Evolutionary conservation across 176 grass and related monocot genomes (phyloP), one percentile per base, ranked within the genome.

Genomic region (Cenchrus americanus): DNA sequence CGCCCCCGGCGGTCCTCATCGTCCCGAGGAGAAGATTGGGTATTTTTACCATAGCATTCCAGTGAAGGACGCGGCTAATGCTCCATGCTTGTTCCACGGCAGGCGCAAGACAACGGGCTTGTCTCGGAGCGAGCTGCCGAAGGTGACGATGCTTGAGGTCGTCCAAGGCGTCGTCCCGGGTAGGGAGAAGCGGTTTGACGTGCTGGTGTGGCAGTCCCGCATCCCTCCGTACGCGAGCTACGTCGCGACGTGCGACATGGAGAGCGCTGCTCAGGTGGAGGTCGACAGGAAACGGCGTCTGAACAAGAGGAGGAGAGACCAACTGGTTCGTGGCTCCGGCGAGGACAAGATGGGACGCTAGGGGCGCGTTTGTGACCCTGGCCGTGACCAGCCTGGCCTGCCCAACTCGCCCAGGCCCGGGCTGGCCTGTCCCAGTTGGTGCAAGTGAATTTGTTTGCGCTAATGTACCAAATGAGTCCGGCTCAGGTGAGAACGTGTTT

Each of bases 201-300:
- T 73, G 69, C 80, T 83, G 7, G 12, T 73, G 43, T 83, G 69
- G 69, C 58, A 58, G 46, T 83, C 81, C 1, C 81, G 26, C 7
- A 64, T 83, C 1, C 81, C 81, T 2, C 81, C 81, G 11, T 83
- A 41, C 4, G 27, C 0, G 0, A 83, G 69, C 69, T 83, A 74
- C 69, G 27, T 64, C 11, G 34, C 7, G 7, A 83, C 69, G 42
- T 83, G 81, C 58, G 17, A 83, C 37, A 42, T 60, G 24, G 69
- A 53, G 1, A 52, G 10, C 51, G 18, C 57, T 41, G 43, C 12
- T 2, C 43, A 73, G 5, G 24, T 50, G 40, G 21, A 58, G 55
- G 21, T 18, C 18, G 27, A 7, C 18, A 32, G 21, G 57, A 73
- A 73, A 27, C 23, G 1, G 2, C 8, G 9, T 76, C 34, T 43